Evolutionary conservation across 495 filamentous ascomycete genomes (phyloP).

Genomic region (Hyaloscypha finlandica): DNA sequence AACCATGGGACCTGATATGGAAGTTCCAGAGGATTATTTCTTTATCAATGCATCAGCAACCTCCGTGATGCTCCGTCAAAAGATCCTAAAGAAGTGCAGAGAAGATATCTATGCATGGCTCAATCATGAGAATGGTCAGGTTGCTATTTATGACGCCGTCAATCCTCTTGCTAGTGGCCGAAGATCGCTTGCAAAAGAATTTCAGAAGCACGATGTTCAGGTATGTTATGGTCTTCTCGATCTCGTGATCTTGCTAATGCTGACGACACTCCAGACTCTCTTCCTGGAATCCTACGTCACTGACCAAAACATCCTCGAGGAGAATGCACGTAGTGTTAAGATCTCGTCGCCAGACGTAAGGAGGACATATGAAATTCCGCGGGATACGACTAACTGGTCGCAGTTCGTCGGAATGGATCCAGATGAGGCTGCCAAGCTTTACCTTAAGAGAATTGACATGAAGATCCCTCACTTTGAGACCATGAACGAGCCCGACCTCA

Average conservation of each 20-base stretch:
- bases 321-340: constrained; percentile 96
- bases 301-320: constrained; percentile 90
- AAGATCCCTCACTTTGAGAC: constrained; percentile 96
- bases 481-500: constrained; percentile 90
- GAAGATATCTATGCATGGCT: constrained; percentile 97
- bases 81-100: constrained; percentile 95
- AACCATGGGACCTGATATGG: constrained; percentile 79
- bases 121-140: constrained; percentile 95
- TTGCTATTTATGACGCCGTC: constrained; percentile 99
- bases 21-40: constrained; percentile 98
- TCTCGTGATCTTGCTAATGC: neutral
- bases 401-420: constrained; percentile 85
- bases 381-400: constrained; percentile 40
- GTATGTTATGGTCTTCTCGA: constrained; percentile 42
- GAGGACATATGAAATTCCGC: constrained; percentile 19
- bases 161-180: constrained; percentile 87
- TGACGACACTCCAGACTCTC: constrained; percentile 62
- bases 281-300: constrained; percentile 97
- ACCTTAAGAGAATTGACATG: constrained; percentile 82
- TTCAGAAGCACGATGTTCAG: constrained; percentile 92
- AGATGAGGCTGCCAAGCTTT: constrained; percentile 88
- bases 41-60: constrained; percentile 88
- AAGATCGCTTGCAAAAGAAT: constrained; percentile 87
- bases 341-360: constrained; percentile 86
- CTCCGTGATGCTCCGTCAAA: constrained; percentile 87